Evolutionary conservation across 2,329 filamentous ascomycete species (phyloP).

Genomic region (Amauroascus verrucosus): DNA sequence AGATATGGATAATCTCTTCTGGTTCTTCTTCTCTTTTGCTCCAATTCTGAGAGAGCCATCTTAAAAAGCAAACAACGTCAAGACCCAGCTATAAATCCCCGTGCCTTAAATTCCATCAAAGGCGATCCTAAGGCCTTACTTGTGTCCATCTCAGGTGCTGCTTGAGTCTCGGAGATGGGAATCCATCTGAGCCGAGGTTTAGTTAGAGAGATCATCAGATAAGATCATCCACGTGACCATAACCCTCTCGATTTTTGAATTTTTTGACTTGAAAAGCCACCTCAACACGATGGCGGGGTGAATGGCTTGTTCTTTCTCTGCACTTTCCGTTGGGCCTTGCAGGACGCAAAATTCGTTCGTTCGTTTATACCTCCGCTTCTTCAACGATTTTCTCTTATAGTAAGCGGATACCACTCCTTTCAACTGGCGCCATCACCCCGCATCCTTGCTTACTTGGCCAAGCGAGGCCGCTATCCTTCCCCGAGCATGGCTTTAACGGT

Average conservation of each 20-base stretch:
- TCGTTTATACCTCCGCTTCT: too few relatives aligned
- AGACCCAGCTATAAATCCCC: too few relatives aligned
- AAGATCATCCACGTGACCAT: neutral
- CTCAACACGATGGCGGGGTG: neutral
- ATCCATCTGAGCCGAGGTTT: neutral
- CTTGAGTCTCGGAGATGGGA: too few relatives aligned
- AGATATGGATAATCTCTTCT: conserved; percentile 65
- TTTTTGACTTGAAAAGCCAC: neutral
- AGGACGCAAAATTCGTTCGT: neutral
- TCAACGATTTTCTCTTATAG: neutral
- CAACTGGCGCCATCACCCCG: conserved; percentile 32
- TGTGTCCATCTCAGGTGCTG: too few relatives aligned
- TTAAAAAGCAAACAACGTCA: too few relatives aligned
- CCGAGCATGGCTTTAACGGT: conserved; percentile 32
- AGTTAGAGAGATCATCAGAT: conserved; percentile 1
- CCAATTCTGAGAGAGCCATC: conserved; percentile 24
- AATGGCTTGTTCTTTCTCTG: neutral
- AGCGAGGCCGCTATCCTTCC: conserved; percentile 26
- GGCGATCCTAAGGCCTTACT: too few relatives aligned
- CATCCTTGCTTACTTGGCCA: conserved; percentile 32
- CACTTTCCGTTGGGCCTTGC: neutral
- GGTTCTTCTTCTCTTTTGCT: conserved; percentile 50
- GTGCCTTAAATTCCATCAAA: too few relatives aligned
- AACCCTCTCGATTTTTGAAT: neutral
- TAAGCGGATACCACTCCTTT: neutral